A percentile compares a stretch with the other conserved stretches of the same genome.
phyloP scores from a whole-genome alignment of 768 basidiomycete species.

The Leccinum incarnatum region DNA sequence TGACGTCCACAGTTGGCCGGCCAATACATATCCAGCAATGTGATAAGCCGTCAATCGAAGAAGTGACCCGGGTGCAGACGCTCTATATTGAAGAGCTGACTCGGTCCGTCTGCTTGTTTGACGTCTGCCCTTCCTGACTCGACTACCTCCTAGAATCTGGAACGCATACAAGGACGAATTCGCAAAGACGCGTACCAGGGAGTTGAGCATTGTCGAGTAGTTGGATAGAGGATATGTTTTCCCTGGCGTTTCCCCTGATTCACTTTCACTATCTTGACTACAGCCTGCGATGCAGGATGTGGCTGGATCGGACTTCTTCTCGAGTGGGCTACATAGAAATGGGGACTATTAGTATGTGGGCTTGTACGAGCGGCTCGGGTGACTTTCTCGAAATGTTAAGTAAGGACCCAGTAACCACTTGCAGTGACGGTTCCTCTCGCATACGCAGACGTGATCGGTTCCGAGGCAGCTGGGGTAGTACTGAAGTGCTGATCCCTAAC shows the following conservation, averaged over 20 bases:
- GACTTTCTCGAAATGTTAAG: not conserved
- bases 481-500: too few species aligned
- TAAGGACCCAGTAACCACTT: not conserved
- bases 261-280: not conserved
- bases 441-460: too few species aligned
- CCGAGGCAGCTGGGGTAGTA: too few species aligned
- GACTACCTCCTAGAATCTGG: constrained; percentile 69
- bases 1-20: constrained; percentile 62
- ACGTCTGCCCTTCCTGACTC: constrained; percentile 6
- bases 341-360: not conserved
- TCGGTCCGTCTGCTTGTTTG: constrained; percentile 50
- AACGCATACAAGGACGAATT: constrained; percentile 94
- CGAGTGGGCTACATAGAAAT: not conserved
- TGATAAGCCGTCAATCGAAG: constrained; percentile 79
- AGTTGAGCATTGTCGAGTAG: constrained; percentile 76
- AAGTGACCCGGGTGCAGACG: constrained; percentile 74
- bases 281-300: not conserved
- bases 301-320: not conserved
- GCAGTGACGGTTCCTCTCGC: too few species aligned
- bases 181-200: constrained; percentile 75
- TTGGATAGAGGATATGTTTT: not conserved
- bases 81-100: constrained; percentile 91
- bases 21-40: constrained; percentile 79
- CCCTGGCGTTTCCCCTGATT: not conserved
- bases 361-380: not conserved